Evolutionary conservation across 108 stramenopile genomes (phyloP), one percentile per base, ranked within the genome.

Genomic region (Fistulifera solaris): DNA sequence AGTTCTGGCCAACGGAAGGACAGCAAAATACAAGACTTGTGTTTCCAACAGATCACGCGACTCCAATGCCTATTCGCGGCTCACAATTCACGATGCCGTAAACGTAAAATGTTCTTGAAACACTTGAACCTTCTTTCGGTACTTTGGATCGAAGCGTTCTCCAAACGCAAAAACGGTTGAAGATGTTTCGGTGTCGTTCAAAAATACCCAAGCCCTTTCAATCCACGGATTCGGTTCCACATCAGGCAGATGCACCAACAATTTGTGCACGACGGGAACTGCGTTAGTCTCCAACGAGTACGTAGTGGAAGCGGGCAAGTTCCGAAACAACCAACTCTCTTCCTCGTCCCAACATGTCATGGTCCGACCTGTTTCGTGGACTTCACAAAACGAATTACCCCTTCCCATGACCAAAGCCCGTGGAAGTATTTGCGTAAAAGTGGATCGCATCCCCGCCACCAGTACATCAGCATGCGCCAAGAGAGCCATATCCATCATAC

Each of bases 371-470:
- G 40, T 44, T 14, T 42, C 42, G 1, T 16, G 40, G 13, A 57
- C 56, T 44, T 57, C 56, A 40, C 56, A 57, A 43, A 57, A 42
- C 25, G 23, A 12, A 11, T 8, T 14, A 8, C 2, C 56, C 13
- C n/a, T 6, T n/a, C 38, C 54, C 16, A 14, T 28, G 38, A n/a
- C 54, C 58, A 80, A 24, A 12, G 75, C 38, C 64, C 72, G 61
- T 18, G 79, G 75, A 35, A 76, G 27, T 27, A 48, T 57, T 54
- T 80, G 79, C 11, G 80, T 81, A 61, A 77, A 81, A 27, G 64
- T 62, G 16, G 66, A 68, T 13, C 69, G 59, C 25, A 59, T 39
- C 6, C 56, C 73, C 2, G 80, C 75, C 45, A 81, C 42, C 7
- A 81, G 52, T 21, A 77, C 66, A 62, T 81, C 63, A 1, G 80